Base-by-base conservation (phyloP, 2,329 filamentous ascomycete species). In the Neonectria hederae region DNA sequence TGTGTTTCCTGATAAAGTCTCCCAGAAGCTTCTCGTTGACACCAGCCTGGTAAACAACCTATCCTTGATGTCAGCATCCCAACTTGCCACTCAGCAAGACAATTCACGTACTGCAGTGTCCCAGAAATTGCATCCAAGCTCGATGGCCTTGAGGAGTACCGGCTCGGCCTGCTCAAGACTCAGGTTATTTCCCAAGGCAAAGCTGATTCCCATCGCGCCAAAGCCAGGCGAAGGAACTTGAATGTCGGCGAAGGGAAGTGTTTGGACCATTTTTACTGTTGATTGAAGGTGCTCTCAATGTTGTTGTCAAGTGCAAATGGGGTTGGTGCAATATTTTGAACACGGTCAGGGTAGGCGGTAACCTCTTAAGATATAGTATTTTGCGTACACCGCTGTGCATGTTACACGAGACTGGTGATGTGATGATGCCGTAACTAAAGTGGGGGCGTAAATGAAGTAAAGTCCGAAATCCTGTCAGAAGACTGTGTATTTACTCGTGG, bases 1-100 rank as follows among this genome's bases (percentile, higher is more conserved):
- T 82, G 71, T 85, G 82, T 68, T 84, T 85, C 22, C 79, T 72
- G 64, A 85, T 83, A 63, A 84, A 85, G 35, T 84, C 82, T 4
- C 83, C 83, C 0, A 85, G 72, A 0, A 85, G 77, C 72, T 82
- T 83, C 59, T 85, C 83, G 51, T 85, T 84, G 11, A 83, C 77
- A 35, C 83, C 83, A 2, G 78, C 78, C 69, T 76, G 71, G 63
- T 84, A 85, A 5, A 80, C 76, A 24, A 84, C 82, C 81, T 83
- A 21, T 10, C 28, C 5, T 3, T 46, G 22, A 22, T 6, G 21
- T 46, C 22, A 42, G 38, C 22, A 46, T 14, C 22, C 10, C 13
- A 8, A 17, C 14, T 26, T 26, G 7, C 9, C 21, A n/a, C 4
- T n/a, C 43, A 26, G 3, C 13, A 8, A 46, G 22, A 17, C 13